phyloP scores from a whole-genome alignment of 768 basidiomycete species.

The Terana coerulea region DNA sequence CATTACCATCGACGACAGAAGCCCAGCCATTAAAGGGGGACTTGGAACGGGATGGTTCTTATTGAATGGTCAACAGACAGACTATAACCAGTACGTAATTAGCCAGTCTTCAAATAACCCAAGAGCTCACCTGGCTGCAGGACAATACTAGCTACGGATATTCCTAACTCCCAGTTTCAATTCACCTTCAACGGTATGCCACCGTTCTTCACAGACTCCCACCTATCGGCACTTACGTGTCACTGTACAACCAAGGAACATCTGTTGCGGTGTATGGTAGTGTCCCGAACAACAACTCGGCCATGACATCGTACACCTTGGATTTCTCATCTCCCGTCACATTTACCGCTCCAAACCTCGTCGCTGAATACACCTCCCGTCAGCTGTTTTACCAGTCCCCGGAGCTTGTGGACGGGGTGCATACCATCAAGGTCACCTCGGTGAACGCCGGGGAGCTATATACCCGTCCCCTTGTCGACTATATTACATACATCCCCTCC shows the following conservation, averaged over 20 bases:
- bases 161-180: not conserved
- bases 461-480: no score
- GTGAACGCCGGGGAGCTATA: no score
- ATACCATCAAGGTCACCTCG: not conserved
- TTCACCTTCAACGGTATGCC: slow-evolving; percentile 2
- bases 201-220: not conserved
- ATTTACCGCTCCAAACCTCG: not conserved
- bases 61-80: not conserved
- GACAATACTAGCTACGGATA: not conserved
- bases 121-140: not conserved
- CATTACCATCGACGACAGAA: slow-evolving; percentile 1
- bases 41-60: not conserved
- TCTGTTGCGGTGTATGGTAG: not conserved
- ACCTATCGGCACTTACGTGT: not conserved
- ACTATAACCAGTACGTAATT: not conserved
- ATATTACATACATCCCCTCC: not conserved
- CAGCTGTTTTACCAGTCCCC: slow-evolving; percentile 1
- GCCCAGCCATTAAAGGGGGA: not conserved
- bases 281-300: not conserved
- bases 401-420: not conserved
- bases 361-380: not conserved
- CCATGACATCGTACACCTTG: not conserved
- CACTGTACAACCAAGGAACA: not conserved
- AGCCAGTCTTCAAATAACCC: not conserved
- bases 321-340: not conserved